Base-by-base conservation (phyloP, 345 rosid species). In the Clausena lansium region DNA sequence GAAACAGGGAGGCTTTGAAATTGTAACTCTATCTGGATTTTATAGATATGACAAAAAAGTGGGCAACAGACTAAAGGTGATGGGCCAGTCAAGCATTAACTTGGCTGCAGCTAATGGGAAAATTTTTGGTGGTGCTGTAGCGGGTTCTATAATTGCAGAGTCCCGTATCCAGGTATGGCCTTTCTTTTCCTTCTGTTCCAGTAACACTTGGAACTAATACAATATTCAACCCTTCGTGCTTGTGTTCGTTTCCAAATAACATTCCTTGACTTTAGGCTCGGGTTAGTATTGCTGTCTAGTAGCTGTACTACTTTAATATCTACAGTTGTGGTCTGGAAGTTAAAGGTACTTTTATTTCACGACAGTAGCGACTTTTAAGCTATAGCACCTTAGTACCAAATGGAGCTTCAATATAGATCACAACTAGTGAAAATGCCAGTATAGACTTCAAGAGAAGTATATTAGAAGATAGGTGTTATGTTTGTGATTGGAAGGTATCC, bases 101-200 rank as follows among this genome's bases (percentile, higher is more conserved):
- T 41, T 86, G 38, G 83, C 91, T 47, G 70, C 69, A 22, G 67
- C 83, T 38, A 47, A 83, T 71, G 89, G 89, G 24, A 41, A 62
- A 6, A 84, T 88, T 54, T 69, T 88, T 10, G 89, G 89, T 39
- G 91, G 91, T 70, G 54, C 47, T 25, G 78, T 88, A 79, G 85
- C 67, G 6, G 86, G 89, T 36, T 71, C 84, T 5, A 11, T 83
- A 5, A 61, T 86, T 14, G 91, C 82, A 25, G 88, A 80, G 30
- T 54, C 74, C 36, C 84, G 79, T 24, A 39, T 77, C 70, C 87
- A 84, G 73, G 88, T 87, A 75, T 27, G 4, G 19, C 17, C 61
- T 78, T 59, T 14, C 60, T 30, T 10, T 17, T 38, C 5, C 3
- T 45, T 45, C 28, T 22, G 38, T 64, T 1, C 28, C 35, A 5